A percentile compares a stretch with the other conserved stretches of the same genome.
Evolutionary conservation across 352 stramenopile species (phyloP).

Genomic region (Pythium biforme): DNA sequence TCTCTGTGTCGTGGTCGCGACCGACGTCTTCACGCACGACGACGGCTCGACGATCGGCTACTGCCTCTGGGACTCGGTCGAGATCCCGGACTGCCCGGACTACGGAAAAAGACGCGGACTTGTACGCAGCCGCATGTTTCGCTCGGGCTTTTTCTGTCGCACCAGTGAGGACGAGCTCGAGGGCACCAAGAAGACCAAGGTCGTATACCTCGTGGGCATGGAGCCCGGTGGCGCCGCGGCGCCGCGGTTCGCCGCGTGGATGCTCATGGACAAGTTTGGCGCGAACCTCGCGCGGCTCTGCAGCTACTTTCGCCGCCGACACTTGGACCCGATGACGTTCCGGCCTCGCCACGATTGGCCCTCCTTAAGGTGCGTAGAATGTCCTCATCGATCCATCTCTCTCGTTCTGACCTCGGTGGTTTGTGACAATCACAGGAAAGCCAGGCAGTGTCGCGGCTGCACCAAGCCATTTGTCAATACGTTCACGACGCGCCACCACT

Average conservation of each 20-base stretch:
- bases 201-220: slow-evolving; percentile 58
- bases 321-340: slow-evolving; percentile 49
- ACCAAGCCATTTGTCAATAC: slow-evolving; percentile 31
- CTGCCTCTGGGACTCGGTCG: slow-evolving; percentile 61
- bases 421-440: slow-evolving; percentile 7
- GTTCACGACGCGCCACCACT: slow-evolving; percentile 50
- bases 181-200: slow-evolving; percentile 35
- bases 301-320: slow-evolving; percentile 45
- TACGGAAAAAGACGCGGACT: slow-evolving; percentile 19
- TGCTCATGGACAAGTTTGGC: slow-evolving; percentile 51
- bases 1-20: slow-evolving; percentile 43
- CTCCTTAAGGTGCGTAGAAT: slow-evolving; percentile 27
- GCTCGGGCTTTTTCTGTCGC: slow-evolving; percentile 50
- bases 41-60: slow-evolving; percentile 57
- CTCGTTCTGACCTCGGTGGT: no score
- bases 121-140: slow-evolving; percentile 42
- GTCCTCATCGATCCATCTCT: no score
- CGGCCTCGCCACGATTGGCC: slow-evolving; percentile 47
- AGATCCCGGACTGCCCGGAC: slow-evolving; percentile 27
- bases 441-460: slow-evolving; percentile 38
- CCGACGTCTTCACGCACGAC: slow-evolving; percentile 23
- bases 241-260: slow-evolving; percentile 32
- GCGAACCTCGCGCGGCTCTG: slow-evolving; percentile 42
- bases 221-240: slow-evolving; percentile 32
- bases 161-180: not conserved